phyloP scores from a whole-genome alignment of 441 rosid species.

The Rhodomyrtus psidioides region DNA sequence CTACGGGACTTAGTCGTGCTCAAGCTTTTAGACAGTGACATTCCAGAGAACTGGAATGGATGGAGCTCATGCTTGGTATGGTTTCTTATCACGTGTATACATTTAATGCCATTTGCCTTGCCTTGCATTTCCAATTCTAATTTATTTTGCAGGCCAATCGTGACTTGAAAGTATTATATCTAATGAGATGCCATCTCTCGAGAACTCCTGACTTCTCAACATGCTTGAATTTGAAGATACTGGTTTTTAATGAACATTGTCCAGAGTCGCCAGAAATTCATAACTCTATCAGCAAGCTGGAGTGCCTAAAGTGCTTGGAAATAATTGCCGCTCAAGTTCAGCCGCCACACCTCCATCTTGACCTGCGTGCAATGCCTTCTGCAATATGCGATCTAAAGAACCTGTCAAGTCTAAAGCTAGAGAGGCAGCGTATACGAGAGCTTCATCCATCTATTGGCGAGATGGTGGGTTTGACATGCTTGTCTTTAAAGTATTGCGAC shows the following conservation, averaged over 20 bases:
- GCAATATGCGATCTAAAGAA: no score
- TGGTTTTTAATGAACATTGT: background rate
- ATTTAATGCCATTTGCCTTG: background rate
- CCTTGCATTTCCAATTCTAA: background rate
- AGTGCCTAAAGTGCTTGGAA: background rate
- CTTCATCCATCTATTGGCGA: no score
- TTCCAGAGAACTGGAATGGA: background rate
- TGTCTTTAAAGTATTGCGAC: no score
- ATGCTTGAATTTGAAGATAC: background rate
- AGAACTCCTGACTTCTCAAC: background rate
- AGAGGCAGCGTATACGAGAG: no score
- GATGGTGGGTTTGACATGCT: no score
- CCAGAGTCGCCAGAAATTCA: background rate
- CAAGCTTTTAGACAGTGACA: background rate
- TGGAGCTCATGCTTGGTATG: background rate
- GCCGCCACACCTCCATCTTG: no score
- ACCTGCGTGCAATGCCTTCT: no score
- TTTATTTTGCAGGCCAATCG: fast-evolving
- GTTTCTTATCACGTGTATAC: background rate
- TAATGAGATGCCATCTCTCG: background rate
- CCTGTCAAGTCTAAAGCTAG: no score
- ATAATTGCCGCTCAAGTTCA: background rate
- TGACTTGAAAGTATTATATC: background rate
- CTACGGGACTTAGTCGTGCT: background rate
- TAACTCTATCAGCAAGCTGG: background rate